Evolutionary conservation across 2,329 filamentous ascomycete species (phyloP), one percentile per base, ranked within the genome.

Genomic region (Beauveria australis): DNA sequence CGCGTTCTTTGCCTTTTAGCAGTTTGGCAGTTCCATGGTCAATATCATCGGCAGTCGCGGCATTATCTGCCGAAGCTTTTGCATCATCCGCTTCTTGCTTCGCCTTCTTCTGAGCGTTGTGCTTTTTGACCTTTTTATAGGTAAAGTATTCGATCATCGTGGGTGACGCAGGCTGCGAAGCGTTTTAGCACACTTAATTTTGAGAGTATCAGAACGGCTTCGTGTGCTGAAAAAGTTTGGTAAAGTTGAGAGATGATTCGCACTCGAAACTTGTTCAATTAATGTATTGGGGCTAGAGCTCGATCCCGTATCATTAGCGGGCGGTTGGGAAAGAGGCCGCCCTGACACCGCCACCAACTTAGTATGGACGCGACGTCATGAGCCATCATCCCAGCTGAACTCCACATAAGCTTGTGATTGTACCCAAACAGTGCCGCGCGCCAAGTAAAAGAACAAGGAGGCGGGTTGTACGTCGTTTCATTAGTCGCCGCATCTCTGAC

Each of bases 61-160:
- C 65, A 47, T 61, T 59, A 22, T 64, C 62, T 14, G 66, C 66
- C 44, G 64, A 63, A 57, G 69, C 62, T 28, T 68, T 63, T 30
- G 64, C 66, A 14, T 66, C 66, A 14, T 66, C 65, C 10, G 62
- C 64, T 8, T 70, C 63, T 24, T 70, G 66, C 51, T 70, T 67
- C 30, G 70, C 71, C 18, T 72, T 73, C 62, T 83, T 81, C 62
- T 83, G 77, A 2, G 75, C 78, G 66, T 76, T 79, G 69, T 81
- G 74, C 72, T 86, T 84, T 74, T 86, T 87, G 68, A 79, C 74
- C 70, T 86, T 87, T 70, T 82, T 86, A 75, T 80, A 82, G 41
- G 78, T 74, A 65, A 87, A 81, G 71, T 84, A 87, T 71, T 87
- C 83, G 63, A 87, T 69, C 85, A 88, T 88, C 53, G 64, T 75